Evolutionary conservation across 768 basidiomycete species (phyloP), one percentile per base, ranked within the genome.

Genomic region (Boletus edulis): DNA sequence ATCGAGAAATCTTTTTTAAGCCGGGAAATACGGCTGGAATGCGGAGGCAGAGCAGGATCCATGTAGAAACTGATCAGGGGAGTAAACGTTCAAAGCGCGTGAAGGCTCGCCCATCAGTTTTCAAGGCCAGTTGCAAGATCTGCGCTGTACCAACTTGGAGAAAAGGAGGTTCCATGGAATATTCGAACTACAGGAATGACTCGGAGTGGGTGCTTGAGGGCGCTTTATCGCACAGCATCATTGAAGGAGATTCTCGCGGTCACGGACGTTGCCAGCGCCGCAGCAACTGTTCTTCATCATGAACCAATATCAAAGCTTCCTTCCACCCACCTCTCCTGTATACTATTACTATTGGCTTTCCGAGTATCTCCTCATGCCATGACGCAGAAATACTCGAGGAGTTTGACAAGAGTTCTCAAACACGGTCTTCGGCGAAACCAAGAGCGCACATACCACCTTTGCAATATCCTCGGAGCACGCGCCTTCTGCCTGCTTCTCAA

Each of bases 1-100:
- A 32, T 63, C 46, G 11, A 71, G 49, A 37, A 79, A 72, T 39
- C 68, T 48, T 72, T 77, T 34, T 62, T 67, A 15, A 80, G 59
- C n/a, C 51, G 60, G 3, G 55, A 11, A 44, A 40, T 29, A 18
- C 63, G 60, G 11, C 17, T 45, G 5, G 59, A 32, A 22, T 45
- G 27, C 27, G 27, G 27, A 27, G 27, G 27, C 8, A 18, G 35
- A 17, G 50, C 5, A 22, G 55, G 31, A 29, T 46, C 10, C 62
- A 55, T 61, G 42, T 3, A 10, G 31, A 27, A 27, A 27, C 7
- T 22, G 22, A 24, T 39, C 22, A 15, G 29, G 20, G 11, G 12
- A 49, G 15, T 31, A 15, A 46, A 27, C 14, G 29, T 32, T 49
- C 39, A 56, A 27, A 18, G 38, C 27, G 10, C 13, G 20, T 17